Evolutionary conservation across 2,329 filamentous ascomycete species (phyloP).

Genomic region (Fusarium phyllophilum): DNA sequence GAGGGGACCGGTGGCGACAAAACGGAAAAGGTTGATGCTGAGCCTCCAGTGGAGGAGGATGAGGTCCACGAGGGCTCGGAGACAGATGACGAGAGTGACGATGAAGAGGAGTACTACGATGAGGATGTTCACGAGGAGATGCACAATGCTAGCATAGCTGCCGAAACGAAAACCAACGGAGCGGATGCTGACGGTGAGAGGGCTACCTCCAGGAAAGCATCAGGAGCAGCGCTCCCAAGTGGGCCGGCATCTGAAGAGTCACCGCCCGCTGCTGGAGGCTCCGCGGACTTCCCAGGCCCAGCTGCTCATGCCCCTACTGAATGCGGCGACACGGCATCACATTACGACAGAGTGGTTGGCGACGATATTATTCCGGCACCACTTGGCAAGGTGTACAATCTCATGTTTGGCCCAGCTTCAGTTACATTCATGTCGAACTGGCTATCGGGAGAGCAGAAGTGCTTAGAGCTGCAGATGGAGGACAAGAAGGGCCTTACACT

Average conservation of each 20-base stretch:
- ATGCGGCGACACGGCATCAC: conserved; percentile 79
- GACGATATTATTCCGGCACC: conserved; percentile 90
- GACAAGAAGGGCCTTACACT: conserved; percentile 81
- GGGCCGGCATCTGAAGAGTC: conserved; percentile 59
- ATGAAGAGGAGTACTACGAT: conserved; percentile 69
- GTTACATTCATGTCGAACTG: conserved; percentile 86
- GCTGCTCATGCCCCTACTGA: conserved; percentile 83
- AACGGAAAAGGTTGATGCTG: conserved; percentile 80
- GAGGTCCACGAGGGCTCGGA: conserved; percentile 64
- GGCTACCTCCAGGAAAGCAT: conserved; percentile 75
- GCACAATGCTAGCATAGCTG: conserved; percentile 73
- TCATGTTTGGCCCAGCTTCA: conserved; percentile 87
- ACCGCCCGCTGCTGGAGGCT: conserved; percentile 53
- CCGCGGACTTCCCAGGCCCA: conserved; percentile 84
- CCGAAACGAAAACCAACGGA: conserved; percentile 52
- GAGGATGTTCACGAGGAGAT: conserved; percentile 83
- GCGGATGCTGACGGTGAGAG: conserved; percentile 69
- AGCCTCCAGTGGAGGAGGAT: conserved; percentile 48
- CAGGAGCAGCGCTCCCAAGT: conserved; percentile 61
- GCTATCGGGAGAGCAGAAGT: conserved; percentile 88
- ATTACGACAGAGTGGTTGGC: conserved; percentile 86
- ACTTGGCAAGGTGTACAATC: conserved; percentile 87
- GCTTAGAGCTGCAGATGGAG: conserved; percentile 84
- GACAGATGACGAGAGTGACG: conserved; percentile 72
- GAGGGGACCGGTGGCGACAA: conserved; percentile 88